Evolutionary conservation across 2,329 filamentous ascomycete genomes (phyloP).

Genomic region (Fusarium sublunatum): DNA sequence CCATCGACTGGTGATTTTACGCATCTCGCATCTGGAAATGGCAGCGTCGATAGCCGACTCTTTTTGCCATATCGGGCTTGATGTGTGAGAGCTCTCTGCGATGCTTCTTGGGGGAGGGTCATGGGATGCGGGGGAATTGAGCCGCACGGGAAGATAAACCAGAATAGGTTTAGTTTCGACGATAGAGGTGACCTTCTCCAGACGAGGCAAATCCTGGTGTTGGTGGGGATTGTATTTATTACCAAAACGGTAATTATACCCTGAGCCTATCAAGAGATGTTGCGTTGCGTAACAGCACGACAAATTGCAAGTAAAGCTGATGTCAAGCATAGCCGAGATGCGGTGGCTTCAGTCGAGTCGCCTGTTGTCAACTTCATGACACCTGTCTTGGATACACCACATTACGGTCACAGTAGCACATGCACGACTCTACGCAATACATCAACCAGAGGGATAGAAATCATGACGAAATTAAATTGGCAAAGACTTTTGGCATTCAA

Average conservation of each 20-base stretch:
- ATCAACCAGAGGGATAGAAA: too few species aligned
- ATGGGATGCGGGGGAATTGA: constrained; percentile 20
- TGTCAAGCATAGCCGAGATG: not conserved
- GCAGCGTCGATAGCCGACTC: constrained; percentile 29
- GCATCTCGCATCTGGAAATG: constrained; percentile 20
- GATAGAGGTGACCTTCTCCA: not conserved
- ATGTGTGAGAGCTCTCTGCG: constrained; percentile 1
- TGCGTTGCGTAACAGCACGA: constrained; percentile 4
- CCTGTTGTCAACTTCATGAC: too few species aligned
- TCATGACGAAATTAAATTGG: too few species aligned
- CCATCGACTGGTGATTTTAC: constrained; percentile 6
- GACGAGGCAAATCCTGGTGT: not conserved
- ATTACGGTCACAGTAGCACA: too few species aligned
- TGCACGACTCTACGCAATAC: too few species aligned
- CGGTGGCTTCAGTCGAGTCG: too few species aligned
- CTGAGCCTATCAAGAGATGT: not conserved
- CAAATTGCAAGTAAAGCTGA: not conserved
- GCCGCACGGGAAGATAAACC: constrained; percentile 41
- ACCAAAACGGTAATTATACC: constrained; percentile 29
- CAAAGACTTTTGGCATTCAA: too few species aligned
- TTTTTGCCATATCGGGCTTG: constrained; percentile 38
- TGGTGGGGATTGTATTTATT: constrained; percentile 2
- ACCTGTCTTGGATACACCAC: too few species aligned
- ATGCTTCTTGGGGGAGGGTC: not conserved
- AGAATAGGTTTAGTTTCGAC: constrained; percentile 26